A percentile compares a stretch with the other conserved stretches of the same genome.
phyloP scores from a whole-genome alignment of 371 early-diverging fungal genomes.

The Mortierella polycephala region DNA sequence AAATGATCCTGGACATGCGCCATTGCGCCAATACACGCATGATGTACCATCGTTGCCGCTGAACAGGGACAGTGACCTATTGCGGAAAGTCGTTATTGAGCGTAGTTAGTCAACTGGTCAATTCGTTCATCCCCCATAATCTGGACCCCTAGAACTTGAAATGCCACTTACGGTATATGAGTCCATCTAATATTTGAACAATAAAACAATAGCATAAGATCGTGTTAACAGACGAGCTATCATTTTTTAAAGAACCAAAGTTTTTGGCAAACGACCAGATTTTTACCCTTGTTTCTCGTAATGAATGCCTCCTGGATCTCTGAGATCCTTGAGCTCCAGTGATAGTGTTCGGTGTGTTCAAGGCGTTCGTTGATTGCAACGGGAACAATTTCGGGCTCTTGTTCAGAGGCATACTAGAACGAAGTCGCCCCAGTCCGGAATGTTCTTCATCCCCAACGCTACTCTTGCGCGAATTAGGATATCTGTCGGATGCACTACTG shows the following conservation, averaged over 20 bases:
- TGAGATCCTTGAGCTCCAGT: not conserved
- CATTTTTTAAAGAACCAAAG: not conserved
- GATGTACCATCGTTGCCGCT: constrained; percentile 45
- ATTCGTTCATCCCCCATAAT: too few species aligned
- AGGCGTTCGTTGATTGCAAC: not conserved
- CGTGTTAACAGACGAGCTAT: too few species aligned
- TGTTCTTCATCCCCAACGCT: constrained; percentile 11
- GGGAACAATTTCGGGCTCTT: constrained; percentile 19
- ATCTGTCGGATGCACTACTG: not conserved
- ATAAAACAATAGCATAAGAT: not conserved
- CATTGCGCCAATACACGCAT: constrained; percentile 43
- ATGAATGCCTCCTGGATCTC: constrained; percentile 6
- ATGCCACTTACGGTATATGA: constrained; percentile 25
- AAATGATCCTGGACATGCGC: constrained; percentile 44
- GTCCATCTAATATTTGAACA: constrained; percentile 22
- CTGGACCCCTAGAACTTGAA: not conserved
- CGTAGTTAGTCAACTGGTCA: too few species aligned
- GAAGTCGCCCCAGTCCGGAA: not conserved
- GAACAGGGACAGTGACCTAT: constrained; percentile 36
- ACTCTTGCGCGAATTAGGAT: constrained; percentile 18
- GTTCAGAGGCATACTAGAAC: not conserved
- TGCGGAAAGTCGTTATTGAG: too few species aligned
- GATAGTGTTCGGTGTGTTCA: not conserved
- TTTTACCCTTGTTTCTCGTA: constrained; percentile 22
- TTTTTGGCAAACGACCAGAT: too few species aligned